A percentile compares a stretch with the other conserved stretches of the same genome.
phyloP scores from a whole-genome alignment of 805 yeast species.

The Alloascoidea hylecoeti region DNA sequence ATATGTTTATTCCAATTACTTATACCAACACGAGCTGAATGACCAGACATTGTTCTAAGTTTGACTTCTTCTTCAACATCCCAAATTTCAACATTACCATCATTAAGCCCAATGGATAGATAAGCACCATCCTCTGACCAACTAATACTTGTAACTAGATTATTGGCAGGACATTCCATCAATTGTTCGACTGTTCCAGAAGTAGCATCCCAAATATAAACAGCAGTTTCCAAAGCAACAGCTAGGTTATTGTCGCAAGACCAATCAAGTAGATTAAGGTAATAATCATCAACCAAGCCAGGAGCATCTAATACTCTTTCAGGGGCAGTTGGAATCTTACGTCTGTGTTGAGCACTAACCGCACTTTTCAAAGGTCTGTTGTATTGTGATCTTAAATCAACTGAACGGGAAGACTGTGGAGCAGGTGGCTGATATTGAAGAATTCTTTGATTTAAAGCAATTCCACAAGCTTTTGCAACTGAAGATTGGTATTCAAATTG shows the following conservation, averaged over 20 bases:
- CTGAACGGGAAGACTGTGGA: conserved; percentile 36
- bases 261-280: conserved; percentile 80
- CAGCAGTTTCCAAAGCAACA: conserved; percentile 70
- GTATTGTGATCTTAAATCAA: conserved; percentile 19
- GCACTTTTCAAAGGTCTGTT: conserved; percentile 17
- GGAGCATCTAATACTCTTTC: conserved; percentile 95
- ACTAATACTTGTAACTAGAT: conserved; percentile 50
- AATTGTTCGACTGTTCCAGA: conserved; percentile 64
- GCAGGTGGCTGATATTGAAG: conserved; percentile 79
- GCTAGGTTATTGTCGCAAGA: conserved; percentile 71
- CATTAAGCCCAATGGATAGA: conserved; percentile 69
- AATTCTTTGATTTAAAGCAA: conserved; percentile 69
- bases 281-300: conserved; percentile 85
- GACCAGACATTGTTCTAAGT: conserved; percentile 65
- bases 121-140: conserved; percentile 92
- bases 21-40: conserved; percentile 66
- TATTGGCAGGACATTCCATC: conserved; percentile 29
- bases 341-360: conserved; percentile 16
- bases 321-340: conserved; percentile 77
- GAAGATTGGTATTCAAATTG: conserved; percentile 42
- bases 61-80: conserved; percentile 69
- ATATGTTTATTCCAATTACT: conserved; percentile 77
- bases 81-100: conserved; percentile 87
- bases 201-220: conserved; percentile 87
- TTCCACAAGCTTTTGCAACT: conserved; percentile 92